Conservation (phyloP, 495 filamentous ascomycete species). For the Lepidopterella palustris region DNA sequence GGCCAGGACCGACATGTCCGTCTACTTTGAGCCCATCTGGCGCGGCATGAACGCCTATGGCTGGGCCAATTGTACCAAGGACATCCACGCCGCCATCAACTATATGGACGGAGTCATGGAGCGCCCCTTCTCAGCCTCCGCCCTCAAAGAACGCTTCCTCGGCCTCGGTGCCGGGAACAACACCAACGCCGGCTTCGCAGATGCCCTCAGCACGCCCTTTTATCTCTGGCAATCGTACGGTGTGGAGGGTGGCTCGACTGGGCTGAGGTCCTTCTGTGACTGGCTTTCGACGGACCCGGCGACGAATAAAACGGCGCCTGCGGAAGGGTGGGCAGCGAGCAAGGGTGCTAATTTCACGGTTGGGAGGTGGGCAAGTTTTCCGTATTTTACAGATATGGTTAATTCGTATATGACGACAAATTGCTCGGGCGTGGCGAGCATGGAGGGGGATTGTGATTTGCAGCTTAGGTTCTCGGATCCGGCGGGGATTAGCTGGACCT, state of each 20-base stretch:
- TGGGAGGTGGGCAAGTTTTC: conserved; percentile 45
- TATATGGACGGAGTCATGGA: conserved; percentile 46
- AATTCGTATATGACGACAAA: conserved; percentile 41
- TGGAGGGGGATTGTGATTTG: conserved; percentile 38
- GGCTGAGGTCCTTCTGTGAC: conserved; percentile 44
- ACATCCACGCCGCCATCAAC: conserved; percentile 46
- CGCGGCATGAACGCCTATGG: conserved; percentile 48
- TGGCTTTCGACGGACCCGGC: conserved; percentile 38
- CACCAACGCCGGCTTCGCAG: conserved; percentile 46
- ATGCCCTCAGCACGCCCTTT: conserved; percentile 40
- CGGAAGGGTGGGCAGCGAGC: conserved; percentile 38
- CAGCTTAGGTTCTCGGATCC: conserved; percentile 36
- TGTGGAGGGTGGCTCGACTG: conserved; percentile 37
- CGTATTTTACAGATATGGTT: conserved; percentile 38
- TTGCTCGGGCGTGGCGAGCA: conserved; percentile 27
- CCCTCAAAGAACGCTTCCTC: conserved; percentile 47
- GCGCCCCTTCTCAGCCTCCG: conserved; percentile 32
- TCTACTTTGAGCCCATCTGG: conserved; percentile 52
- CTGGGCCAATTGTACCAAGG: conserved; percentile 47
- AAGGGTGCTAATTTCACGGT: conserved; percentile 41
- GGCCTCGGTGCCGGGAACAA: conserved; percentile 45
- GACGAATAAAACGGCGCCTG: conserved; percentile 24
- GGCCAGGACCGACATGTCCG: conserved; percentile 50
- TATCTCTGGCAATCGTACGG: conserved; percentile 46
- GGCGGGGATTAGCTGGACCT: conserved; percentile 46